Conservation (phyloP, 345 rosid genomes). For the Boechera divaricarpa region DNA sequence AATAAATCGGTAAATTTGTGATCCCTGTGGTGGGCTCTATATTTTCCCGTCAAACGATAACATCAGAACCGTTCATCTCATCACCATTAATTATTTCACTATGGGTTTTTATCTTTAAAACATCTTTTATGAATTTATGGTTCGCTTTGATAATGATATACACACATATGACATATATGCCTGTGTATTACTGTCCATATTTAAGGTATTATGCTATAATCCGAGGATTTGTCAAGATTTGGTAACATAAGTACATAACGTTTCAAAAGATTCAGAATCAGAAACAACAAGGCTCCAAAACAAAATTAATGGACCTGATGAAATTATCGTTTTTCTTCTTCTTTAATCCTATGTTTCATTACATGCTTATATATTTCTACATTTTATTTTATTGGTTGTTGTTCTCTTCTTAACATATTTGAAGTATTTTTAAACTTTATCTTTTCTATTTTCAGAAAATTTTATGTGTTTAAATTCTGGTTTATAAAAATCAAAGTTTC, state of each 20-base stretch:
- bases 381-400: no score
- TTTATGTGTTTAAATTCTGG: background rate
- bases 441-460: background rate
- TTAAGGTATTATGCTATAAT: background rate
- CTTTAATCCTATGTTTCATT: no score
- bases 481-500: background rate
- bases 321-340: background rate
- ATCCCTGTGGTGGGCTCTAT: background rate
- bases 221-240: conserved; percentile 9
- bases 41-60: conserved; percentile 1
- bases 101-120: background rate
- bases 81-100: background rate
- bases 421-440: no score
- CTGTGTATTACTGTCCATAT: no score
- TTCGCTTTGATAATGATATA: background rate
- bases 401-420: no score
- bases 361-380: no score
- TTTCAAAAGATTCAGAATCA: background rate
- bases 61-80: conserved; percentile 37
- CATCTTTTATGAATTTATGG: background rate
- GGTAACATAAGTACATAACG: conserved; percentile 3
- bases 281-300: conserved; percentile 10
- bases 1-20: conserved; percentile 12
- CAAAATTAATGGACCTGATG: background rate
- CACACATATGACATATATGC: no score